Base-by-base conservation (phyloP, 768 basidiomycete species). In the Clathrus columnatus region DNA sequence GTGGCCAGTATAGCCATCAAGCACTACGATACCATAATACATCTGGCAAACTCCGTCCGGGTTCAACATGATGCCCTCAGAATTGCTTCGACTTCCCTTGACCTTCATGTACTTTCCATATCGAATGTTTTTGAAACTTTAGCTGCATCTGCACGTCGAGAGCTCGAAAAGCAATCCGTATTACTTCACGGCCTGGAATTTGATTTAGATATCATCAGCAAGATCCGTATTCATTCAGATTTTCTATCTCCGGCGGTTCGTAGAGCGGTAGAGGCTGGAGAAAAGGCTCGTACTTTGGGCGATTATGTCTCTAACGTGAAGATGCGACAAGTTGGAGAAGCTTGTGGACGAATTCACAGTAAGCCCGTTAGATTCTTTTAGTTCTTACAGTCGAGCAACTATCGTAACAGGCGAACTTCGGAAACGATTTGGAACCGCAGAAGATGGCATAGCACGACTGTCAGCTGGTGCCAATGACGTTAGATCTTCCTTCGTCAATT, bases 301-400 rank as follows among this genome's bases (percentile, higher is more conserved):
- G 87, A 88, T 65, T 92, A 91, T 67, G 87, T 92, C 23, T 84
- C 84, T 16, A 77, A 74, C 60, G 78, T 73, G 49, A 88, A 84
- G 70, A 92, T 92, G 89, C 77, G 74, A 61, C 79, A 86, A 64
- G 89, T 92, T 1, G 85, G 81, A 2, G 85, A 85, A 16, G 80
- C 77, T 3, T 90, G 87, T 69, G 64, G 71, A 16, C 75, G 76
- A 48, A 82, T 84, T 23, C 85, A 91, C 72, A 79, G 87, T 86
- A 56, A 41, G 78, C 71, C 44, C 48, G 21, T 53, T 48, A 56
- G 18, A 7, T 18, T 36, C 21, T 58, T 18, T 29, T 18, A 26
- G 10, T 41, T n/a, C n/a, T n/a, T 43, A 21, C n/a, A 28, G 46
- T 24, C 42, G 32, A 28, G 42, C 29, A 5, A 14, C 42, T 29